Base-by-base conservation (phyloP, 208 protist species). In the Acanthamoeba quina region DNA sequence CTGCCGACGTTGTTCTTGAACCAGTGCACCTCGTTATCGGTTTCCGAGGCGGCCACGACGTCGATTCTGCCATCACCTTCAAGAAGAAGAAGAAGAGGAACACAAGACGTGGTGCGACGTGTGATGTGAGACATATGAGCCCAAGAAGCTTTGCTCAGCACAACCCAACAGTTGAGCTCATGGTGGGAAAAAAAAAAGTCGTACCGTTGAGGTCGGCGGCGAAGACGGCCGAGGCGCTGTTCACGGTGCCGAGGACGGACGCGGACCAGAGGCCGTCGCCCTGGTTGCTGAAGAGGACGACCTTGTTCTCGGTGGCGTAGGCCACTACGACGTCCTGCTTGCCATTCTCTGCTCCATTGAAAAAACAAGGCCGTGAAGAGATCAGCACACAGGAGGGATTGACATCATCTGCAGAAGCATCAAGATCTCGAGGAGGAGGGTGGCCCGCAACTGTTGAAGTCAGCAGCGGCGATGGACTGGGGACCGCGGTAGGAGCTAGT, bases 191-290 rank as follows among this genome's bases (percentile, higher is more conserved):
- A 24, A 19, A 37, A 6, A 29, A 13, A 24, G 29, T 5, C 6
- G 0, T n/a, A 82, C 72, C 72, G 31, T 82, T 82, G 41, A 82
- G 72, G 26, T 82, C 72, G 44, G 72, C 72, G 44, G 72, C 72
- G 44, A 82, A 82, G 37, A 82, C 72, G 37, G 72, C 72, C 7
- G 72, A 82, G 17, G 72, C 72, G 21, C 19, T 41, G 41, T 21
- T 21, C 41, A 82, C 72, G 31, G 72, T 82, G 72, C 72, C 72
- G 29, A 82, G 72, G 7, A 82, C 31, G 72, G 37, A 26, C 6
- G 34, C 31, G 5, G n/a, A 82, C 41, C 44, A 41, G 21, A 9
- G 5, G 44, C 37, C 37, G 41, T 82, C 41, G 6, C 58, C 58
- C 3, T 72, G 7, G 64, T 82, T 82, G 21, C 11, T 24, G 44